Evolutionary conservation across 306 rosid species (phyloP), one percentile per base, ranked within the genome.

Genomic region (Medicago ruthenica): DNA sequence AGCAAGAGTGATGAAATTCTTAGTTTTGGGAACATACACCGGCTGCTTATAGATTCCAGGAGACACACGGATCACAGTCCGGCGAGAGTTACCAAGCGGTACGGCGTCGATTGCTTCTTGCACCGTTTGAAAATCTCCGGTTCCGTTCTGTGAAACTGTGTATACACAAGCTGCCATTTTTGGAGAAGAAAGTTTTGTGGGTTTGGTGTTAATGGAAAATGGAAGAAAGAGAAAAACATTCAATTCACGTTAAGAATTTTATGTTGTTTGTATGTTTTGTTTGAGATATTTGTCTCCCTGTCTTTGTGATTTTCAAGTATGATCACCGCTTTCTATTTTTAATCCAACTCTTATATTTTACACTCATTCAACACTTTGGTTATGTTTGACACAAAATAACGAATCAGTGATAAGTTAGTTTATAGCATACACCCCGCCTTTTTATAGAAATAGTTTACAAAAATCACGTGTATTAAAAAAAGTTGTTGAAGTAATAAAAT

Each of bases 11-110:
- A 95, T 86, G 83, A 87, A 86, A 73, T 92, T 92, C 86, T 95
- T 95, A 13, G 96, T 95, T 88, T 95, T 95, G 16, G 98, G 97
- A 1, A 95, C 86, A 50, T 92, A 95, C 12, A 95, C 82, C 6
- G 98, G 97, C 74, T 95, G 97, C 40, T 64, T 84, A 82, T 95
- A 95, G 64, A 89, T 82, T 11, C 97, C 98, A n/a, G 97, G 92
- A 39, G 92, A 42, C 1, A 95, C 81, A 1, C 96, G 91, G 66
- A 95, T 92, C 20, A 95, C 76, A 5, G 96, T 92, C 67, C 98
- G 93, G 79, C 93, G 54, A 15, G 76, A 80, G 88, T 95, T 95
- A 65, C 87, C 87, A 9, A 95, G 80, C 5, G 98, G 98, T 20
- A 95, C 87, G 20, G 93, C 87, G 81, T 95, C 97, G 15, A 95